A percentile compares a stretch with the other conserved stretches of the same genome.
phyloP scores from a whole-genome alignment of 106 monocot genomes.

The Dendrobium officinale region DNA sequence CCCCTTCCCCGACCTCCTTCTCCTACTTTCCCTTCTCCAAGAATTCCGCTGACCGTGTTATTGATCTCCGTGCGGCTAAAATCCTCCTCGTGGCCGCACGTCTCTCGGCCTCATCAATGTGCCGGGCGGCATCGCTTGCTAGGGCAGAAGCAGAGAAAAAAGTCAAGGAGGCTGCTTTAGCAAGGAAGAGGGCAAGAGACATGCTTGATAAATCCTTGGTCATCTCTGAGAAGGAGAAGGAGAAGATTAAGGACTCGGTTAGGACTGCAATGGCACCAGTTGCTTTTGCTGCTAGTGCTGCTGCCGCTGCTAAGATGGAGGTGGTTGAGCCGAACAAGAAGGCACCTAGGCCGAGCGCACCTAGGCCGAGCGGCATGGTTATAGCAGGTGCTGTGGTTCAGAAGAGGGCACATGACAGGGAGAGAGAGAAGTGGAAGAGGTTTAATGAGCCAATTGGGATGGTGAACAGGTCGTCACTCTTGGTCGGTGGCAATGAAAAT shows the following conservation, averaged over 20 bases:
- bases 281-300: background rate
- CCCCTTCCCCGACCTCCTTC: conserved; percentile 3
- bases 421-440: conserved; percentile 35
- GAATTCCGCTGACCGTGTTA: background rate
- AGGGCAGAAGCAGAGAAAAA: conserved; percentile 55
- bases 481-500: background rate
- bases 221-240: conserved; percentile 22
- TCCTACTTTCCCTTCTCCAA: conserved; percentile 10
- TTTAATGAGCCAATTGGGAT: conserved; percentile 18
- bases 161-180: conserved; percentile 46
- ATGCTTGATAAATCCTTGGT: conserved; percentile 34
- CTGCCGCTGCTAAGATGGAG: background rate
- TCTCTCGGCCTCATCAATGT: conserved; percentile 46
- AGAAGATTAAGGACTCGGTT: background rate
- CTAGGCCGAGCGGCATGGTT: background rate
- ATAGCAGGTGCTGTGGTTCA: background rate
- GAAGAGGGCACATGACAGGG: conserved; percentile 19
- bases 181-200: conserved; percentile 65
- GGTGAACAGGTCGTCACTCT: background rate
- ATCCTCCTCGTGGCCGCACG: conserved; percentile 38
- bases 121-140: conserved; percentile 18
- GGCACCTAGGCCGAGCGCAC: background rate
- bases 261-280: background rate
- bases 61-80: conserved; percentile 22
- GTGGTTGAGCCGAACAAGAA: conserved; percentile 12